A percentile compares a stretch with the other conserved stretches of the same genome.
Evolutionary conservation across 2,329 filamentous ascomycete species (phyloP).

Genomic region (Leptoxyphium fumago): DNA sequence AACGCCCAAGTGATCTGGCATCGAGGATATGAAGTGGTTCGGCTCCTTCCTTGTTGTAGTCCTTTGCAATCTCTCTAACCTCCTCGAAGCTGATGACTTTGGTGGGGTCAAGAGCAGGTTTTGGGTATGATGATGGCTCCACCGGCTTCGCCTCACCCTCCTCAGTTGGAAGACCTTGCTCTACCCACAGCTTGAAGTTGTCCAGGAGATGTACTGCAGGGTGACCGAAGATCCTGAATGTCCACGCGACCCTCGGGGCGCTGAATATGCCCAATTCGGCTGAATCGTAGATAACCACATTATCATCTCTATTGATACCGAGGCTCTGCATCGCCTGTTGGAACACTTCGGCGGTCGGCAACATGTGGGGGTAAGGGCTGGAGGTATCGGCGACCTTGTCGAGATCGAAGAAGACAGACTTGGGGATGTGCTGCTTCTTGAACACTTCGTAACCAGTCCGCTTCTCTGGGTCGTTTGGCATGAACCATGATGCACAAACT

Average conservation of each 20-base stretch:
- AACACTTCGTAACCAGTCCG: slow-evolving; percentile 71
- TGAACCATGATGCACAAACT: slow-evolving; percentile 87
- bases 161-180: slow-evolving; percentile 68
- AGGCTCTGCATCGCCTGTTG: slow-evolving; percentile 77
- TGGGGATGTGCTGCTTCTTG: slow-evolving; percentile 68
- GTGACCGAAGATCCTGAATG: slow-evolving; percentile 79
- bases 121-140: slow-evolving; percentile 26
- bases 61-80: slow-evolving; percentile 59
- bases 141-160: slow-evolving; percentile 46
- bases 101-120: slow-evolving; percentile 31
- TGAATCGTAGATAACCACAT: slow-evolving; percentile 85
- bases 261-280: slow-evolving; percentile 88
- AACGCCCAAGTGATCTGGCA: slow-evolving; percentile 66
- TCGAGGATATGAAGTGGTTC: slow-evolving; percentile 82
- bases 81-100: slow-evolving; percentile 73
- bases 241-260: slow-evolving; percentile 89
- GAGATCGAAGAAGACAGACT: slow-evolving; percentile 89
- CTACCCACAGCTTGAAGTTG: slow-evolving; percentile 91
- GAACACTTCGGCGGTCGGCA: slow-evolving; percentile 68
- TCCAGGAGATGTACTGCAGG: slow-evolving; percentile 77
- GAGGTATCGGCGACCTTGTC: slow-evolving; percentile 79
- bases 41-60: slow-evolving; percentile 66
- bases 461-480: slow-evolving; percentile 67
- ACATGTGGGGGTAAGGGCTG: slow-evolving; percentile 92
- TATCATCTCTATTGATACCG: slow-evolving; percentile 76